A percentile compares a stretch with the other conserved stretches of the same genome.
Conservation (phyloP, 345 rosid genomes). For the Geranium brycei region DNA sequence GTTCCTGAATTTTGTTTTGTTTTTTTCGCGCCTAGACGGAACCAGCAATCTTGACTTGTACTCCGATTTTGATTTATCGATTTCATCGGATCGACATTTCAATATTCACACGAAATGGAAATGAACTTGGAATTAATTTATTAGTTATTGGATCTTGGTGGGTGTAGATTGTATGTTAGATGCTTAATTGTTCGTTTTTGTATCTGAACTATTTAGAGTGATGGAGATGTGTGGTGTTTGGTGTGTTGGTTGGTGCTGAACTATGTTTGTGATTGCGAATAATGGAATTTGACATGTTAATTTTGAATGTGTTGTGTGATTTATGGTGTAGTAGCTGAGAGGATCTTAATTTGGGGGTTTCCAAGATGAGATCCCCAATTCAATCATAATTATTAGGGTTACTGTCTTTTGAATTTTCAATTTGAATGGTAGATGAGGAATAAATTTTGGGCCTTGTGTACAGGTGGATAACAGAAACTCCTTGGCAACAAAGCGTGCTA, state of each 20-base stretch:
- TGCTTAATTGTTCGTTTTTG: neutral
- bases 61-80: neutral
- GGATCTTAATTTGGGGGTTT: neutral
- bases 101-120: neutral
- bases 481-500: slow-evolving; percentile 91
- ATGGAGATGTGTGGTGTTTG: neutral
- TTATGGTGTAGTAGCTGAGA: neutral
- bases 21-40: no score
- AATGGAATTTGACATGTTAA: neutral
- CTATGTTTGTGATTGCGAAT: neutral
- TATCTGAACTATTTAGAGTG: neutral
- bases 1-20: neutral
- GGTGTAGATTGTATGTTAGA: neutral
- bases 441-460: slow-evolving; percentile 1
- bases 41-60: neutral
- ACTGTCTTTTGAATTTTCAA: neutral
- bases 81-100: no score
- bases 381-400: neutral
- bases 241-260: neutral
- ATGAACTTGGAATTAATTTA: neutral
- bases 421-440: neutral
- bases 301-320: neutral
- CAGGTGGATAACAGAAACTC: slow-evolving; percentile 95
- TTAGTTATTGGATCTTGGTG: neutral
- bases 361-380: neutral